These are phyloP conservation scores for Claviceps spartinae DNA, from an alignment of 2,329 filamentous ascomycete species.

Conservation along the genomic window DNA sequence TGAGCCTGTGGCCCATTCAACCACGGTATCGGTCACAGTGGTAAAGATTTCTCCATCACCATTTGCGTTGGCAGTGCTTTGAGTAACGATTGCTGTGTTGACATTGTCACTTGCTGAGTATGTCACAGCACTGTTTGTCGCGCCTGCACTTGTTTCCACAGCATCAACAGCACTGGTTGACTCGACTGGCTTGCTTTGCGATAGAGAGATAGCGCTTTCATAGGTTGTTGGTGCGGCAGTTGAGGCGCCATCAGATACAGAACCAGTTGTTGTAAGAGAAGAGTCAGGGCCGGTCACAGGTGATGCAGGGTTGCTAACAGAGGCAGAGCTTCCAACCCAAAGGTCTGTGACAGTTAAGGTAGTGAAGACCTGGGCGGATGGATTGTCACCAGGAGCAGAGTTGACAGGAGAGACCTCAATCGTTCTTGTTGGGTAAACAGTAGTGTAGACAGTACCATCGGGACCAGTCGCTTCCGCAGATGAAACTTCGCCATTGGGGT, in stretches of 20 bases:
- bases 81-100: neutral
- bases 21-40: constrained; percentile 13
- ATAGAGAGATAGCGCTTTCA: constrained; percentile 7
- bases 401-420: constrained; percentile 13
- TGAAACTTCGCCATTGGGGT: constrained; percentile 3
- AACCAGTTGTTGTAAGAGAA: constrained; percentile 7
- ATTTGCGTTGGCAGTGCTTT: constrained; percentile 4
- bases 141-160: constrained; percentile 6
- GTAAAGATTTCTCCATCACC: constrained; percentile 4
- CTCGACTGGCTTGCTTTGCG: constrained; percentile 9
- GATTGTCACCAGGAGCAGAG: constrained; percentile 6
- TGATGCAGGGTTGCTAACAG: constrained; percentile 4
- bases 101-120: neutral
- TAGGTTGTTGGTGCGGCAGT: constrained; percentile 5
- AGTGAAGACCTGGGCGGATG: constrained; percentile 18
- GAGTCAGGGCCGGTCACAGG: neutral
- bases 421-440: constrained; percentile 14
- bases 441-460: constrained; percentile 9
- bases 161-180: constrained; percentile 6
- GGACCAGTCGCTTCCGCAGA: constrained; percentile 8
- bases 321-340: constrained; percentile 14
- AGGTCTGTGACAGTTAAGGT: constrained; percentile 22
- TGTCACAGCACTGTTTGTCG: neutral
- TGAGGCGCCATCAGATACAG: constrained; percentile 10
- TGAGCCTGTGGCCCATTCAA: constrained; percentile 10